Conservation (phyloP, 108 stramenopile species). For the Halocafeteria seosinensis region DNA sequence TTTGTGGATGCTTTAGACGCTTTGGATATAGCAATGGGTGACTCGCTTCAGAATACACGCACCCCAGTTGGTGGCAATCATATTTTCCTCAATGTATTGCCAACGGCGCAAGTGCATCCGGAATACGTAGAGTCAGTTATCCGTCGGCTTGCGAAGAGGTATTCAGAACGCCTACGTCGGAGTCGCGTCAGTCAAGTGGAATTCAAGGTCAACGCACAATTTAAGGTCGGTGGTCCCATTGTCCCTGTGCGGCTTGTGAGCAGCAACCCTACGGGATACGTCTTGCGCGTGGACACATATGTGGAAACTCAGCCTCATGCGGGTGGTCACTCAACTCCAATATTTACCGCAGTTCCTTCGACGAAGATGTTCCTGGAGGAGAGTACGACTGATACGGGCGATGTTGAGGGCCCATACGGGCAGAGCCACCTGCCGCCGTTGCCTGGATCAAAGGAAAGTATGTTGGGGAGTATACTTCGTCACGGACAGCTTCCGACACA, state of each 20-base stretch:
- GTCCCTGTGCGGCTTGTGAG: slow-evolving; percentile 74
- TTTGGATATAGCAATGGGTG: slow-evolving; percentile 48
- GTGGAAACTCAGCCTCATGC: slow-evolving; percentile 52
- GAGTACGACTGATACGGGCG: too few relatives aligned
- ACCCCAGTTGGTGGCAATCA: slow-evolving; percentile 58
- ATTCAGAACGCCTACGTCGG: slow-evolving; percentile 51
- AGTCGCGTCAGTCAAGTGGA: slow-evolving; percentile 81
- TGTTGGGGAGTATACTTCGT: background rate
- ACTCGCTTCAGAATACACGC: slow-evolving; percentile 13
- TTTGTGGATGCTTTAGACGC: slow-evolving; percentile 81
- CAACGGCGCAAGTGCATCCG: slow-evolving; percentile 36
- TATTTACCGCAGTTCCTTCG: slow-evolving; percentile 52
- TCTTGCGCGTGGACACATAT: slow-evolving; percentile 80
- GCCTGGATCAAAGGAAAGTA: background rate
- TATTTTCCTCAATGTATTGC: slow-evolving; percentile 76
- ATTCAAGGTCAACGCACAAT: slow-evolving; percentile 62
- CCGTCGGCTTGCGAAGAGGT: slow-evolving; percentile 58
- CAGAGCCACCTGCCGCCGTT: slow-evolving; percentile 37
- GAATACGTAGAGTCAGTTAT: slow-evolving; percentile 63
- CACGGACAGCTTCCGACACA: too few relatives aligned
- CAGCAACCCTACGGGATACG: slow-evolving; percentile 88
- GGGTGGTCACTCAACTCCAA: slow-evolving; percentile 10
- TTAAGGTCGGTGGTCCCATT: slow-evolving; percentile 52
- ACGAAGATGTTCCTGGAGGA: too few relatives aligned
- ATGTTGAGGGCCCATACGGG: slow-evolving; percentile 31